Evolutionary conservation across 352 stramenopile genomes (phyloP).

Genomic region (Globisporangium abappressorium): DNA sequence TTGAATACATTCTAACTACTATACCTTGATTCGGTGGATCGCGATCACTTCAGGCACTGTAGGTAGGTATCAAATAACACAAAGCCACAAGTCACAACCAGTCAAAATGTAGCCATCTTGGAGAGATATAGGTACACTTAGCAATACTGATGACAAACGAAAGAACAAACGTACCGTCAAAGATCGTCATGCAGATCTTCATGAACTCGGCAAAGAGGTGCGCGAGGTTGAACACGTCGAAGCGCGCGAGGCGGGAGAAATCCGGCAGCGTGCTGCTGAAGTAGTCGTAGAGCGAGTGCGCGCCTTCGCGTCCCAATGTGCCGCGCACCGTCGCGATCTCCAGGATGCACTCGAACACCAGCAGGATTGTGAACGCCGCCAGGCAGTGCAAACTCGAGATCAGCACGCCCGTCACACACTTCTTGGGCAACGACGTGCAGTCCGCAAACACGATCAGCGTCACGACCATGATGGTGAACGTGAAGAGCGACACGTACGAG

Average conservation of each 20-base stretch:
- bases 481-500: slow-evolving; percentile 74
- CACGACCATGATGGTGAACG: slow-evolving; percentile 53
- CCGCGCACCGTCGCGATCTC: slow-evolving; percentile 67
- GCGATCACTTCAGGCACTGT: slow-evolving; percentile 79
- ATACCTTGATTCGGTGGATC: slow-evolving; percentile 72
- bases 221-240: slow-evolving; percentile 63
- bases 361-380: slow-evolving; percentile 65
- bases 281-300: slow-evolving; percentile 74
- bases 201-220: slow-evolving; percentile 68
- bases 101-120: slow-evolving; percentile 11
- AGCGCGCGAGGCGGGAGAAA: slow-evolving; percentile 55
- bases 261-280: slow-evolving; percentile 76
- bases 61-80: neutral
- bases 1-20: neutral
- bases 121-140: neutral
- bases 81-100: slow-evolving; percentile 6
- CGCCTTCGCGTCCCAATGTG: slow-evolving; percentile 55
- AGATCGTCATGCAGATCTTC: slow-evolving; percentile 79
- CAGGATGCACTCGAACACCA: slow-evolving; percentile 80
- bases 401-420: slow-evolving; percentile 42
- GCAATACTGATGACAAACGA: neutral
- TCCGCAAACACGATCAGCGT: slow-evolving; percentile 70
- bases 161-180: slow-evolving; percentile 50
- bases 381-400: slow-evolving; percentile 60
- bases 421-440: slow-evolving; percentile 63